Evolutionary conservation across 2,329 filamentous ascomycete genomes (phyloP).

Genomic region (Epichloe aotearoae): DNA sequence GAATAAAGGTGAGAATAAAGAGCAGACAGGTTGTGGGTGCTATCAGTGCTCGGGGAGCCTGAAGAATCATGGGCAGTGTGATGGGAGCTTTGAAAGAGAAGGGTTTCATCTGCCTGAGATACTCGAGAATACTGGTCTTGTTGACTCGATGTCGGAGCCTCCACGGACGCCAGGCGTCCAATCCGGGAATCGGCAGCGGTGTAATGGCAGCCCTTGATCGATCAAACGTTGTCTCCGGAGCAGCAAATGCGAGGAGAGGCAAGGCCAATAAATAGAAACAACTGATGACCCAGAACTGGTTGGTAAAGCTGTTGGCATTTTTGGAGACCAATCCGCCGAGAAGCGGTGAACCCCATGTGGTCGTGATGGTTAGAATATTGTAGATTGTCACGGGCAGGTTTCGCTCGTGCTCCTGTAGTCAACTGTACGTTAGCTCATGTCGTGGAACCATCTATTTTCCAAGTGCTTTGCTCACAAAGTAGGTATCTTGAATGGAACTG

Average conservation of each 20-base stretch:
- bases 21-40: constrained; percentile 38
- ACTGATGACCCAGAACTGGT: constrained; percentile 39
- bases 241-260: constrained; percentile 32
- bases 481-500: constrained; percentile 42
- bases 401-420: constrained; percentile 36
- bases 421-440: neutral
- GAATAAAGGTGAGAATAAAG: constrained; percentile 30
- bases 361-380: constrained; percentile 29
- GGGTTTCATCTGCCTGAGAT: constrained; percentile 27
- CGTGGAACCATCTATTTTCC: too few species aligned
- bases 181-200: constrained; percentile 9
- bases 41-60: constrained; percentile 32
- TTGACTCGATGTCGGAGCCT: constrained; percentile 17
- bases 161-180: constrained; percentile 10
- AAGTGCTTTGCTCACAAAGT: constrained; percentile 30
- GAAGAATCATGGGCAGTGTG: constrained; percentile 22
- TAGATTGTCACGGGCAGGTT: constrained; percentile 30
- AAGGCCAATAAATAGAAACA: constrained; percentile 33
- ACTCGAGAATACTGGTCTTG: constrained; percentile 20
- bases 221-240: constrained; percentile 40
- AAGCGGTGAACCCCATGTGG: constrained; percentile 41
- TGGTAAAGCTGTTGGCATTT: constrained; percentile 25
- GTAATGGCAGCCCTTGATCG: constrained; percentile 18
- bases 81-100: constrained; percentile 22
- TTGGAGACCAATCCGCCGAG: constrained; percentile 36